Base-by-base conservation (phyloP, 2,329 filamentous ascomycete species). In the Aureobasidium leucospermi region DNA sequence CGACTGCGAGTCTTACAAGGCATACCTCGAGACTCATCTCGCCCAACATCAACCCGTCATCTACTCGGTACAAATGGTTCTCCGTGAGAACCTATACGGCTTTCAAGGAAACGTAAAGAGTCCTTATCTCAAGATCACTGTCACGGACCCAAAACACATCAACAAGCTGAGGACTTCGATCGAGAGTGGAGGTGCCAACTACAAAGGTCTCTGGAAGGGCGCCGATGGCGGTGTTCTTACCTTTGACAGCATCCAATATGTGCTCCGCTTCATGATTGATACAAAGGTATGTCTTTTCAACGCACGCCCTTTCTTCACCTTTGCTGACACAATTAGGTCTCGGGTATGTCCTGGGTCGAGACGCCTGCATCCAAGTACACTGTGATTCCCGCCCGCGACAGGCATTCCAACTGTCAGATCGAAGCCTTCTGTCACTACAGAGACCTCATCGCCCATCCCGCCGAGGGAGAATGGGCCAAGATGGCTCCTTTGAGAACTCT, bases 311-410 rank as follows among this genome's bases (percentile, higher is more conserved):
- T 3, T 13, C 31, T 19, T 39, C n/a, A 29, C 5, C 28, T 16
- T 31, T 11, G 13, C 43, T 55, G 38, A 59, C 57, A 7, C 66
- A 57, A 64, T 6, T 60, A 90, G 82, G 87, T 99, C 46, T 82
- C 88, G 60, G 94, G 94, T 64, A 99, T 99, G 94, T 93, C 91
- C 1, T 99, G 94, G 94, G 90, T 97, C 0, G 90, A 96, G 73
- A 89, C 87, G 16, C 87, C 89, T 23, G 81, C 87, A 3, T 81
- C 80, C 32, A 85, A 86, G 63, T 96, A 93, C 75, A 80, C 81
- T 58, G 77, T 96, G 55, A 78, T 96, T 16, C 76, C 84, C 1
- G 75, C 83, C 11, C 74, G 82, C 59, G 80, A 87, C 61, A 83
- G 85, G 62, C 88, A 96, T 64, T 97, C 93, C 1, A 96, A 91